These are phyloP conservation scores for Neoboletus brunneissimus DNA, from an alignment of 768 basidiomycete genomes.

Conservation along the genomic window DNA sequence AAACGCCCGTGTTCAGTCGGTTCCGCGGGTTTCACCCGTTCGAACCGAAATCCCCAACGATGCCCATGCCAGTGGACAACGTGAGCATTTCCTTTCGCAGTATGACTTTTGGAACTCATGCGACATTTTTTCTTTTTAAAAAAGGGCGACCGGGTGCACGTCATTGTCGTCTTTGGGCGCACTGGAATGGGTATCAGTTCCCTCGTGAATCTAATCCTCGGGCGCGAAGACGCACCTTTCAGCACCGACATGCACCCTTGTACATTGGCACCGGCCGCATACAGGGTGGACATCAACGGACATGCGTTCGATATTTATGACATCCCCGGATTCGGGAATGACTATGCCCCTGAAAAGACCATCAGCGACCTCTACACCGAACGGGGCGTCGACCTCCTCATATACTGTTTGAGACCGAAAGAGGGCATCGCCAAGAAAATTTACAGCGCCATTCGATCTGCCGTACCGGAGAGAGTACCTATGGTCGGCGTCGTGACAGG, in stretches of 20 bases:
- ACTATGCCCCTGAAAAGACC: too few species aligned
- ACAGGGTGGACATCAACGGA: slow-evolving; percentile 30
- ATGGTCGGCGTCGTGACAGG: too few species aligned
- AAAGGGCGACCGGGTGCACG: slow-evolving; percentile 32
- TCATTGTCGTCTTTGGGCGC: slow-evolving; percentile 33
- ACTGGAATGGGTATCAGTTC: slow-evolving; percentile 34
- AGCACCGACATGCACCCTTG: slow-evolving; percentile 34
- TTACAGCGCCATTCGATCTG: too few species aligned
- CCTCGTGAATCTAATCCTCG: slow-evolving; percentile 31
- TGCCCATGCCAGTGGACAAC: slow-evolving; percentile 32
- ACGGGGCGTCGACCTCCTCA: too few species aligned
- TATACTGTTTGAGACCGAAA: too few species aligned
- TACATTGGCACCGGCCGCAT: slow-evolving; percentile 21
- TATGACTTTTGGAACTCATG: too few species aligned
- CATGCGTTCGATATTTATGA: slow-evolving; percentile 33
- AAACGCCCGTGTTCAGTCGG: slow-evolving; percentile 22
- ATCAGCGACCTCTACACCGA: too few species aligned
- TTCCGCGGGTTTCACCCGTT: slow-evolving; percentile 27
- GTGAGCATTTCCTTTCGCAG: slow-evolving; percentile 19
- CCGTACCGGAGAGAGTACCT: too few species aligned
- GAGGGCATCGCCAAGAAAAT: too few species aligned
- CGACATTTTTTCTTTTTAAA: neutral
- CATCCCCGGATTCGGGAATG: slow-evolving; percentile 28
- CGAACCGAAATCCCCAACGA: slow-evolving; percentile 17
- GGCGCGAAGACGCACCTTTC: slow-evolving; percentile 32